These are phyloP conservation scores for Leersia perrieri DNA, from an alignment of 176 grass and related monocot species.

Conservation along the genomic window DNA sequence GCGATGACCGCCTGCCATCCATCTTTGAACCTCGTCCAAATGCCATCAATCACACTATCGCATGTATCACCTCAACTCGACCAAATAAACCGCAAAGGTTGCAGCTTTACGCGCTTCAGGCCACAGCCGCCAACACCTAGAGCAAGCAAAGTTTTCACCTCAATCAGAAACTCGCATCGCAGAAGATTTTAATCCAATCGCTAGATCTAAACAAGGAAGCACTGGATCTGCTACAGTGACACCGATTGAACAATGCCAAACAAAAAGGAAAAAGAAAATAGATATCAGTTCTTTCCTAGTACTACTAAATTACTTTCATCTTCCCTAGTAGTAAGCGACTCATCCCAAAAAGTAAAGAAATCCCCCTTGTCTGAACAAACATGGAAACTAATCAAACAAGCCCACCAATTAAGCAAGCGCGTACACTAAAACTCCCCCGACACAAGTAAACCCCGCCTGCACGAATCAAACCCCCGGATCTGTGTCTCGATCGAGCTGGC, in stretches of 20 bases:
- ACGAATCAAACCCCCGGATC: slow-evolving; percentile 19
- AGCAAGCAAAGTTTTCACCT: slow-evolving; percentile 22
- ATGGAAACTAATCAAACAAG: slow-evolving; percentile 34
- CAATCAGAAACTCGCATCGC: not conserved
- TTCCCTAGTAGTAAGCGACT: slow-evolving; percentile 7
- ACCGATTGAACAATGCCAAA: not conserved
- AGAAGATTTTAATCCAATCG: not conserved
- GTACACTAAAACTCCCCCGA: slow-evolving; percentile 6
- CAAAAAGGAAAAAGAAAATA: not conserved
- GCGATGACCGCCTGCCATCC: slow-evolving; percentile 64
- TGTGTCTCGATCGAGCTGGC: slow-evolving; percentile 19
- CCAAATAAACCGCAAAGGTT: not conserved
- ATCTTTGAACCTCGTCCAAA: slow-evolving; percentile 65
- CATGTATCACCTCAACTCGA: slow-evolving; percentile 32
- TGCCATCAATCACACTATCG: slow-evolving; percentile 54
- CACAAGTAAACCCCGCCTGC: not conserved
- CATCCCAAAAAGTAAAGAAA: slow-evolving; percentile 10
- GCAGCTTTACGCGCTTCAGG: slow-evolving; percentile 4
- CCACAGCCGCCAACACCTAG: slow-evolving; percentile 23
- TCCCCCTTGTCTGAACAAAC: not conserved
- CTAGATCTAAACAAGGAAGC: slow-evolving; percentile 39
- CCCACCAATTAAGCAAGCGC: slow-evolving; percentile 3
- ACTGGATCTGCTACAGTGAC: slow-evolving; percentile 16
- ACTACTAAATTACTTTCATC: not conserved
- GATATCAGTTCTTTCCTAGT: not conserved